Percentiles rank a stretch among this genome's conserved stretches.
Evolutionary conservation across 73 alveolate genomes (phyloP).

Genomic region (Urostyla sp.): DNA sequence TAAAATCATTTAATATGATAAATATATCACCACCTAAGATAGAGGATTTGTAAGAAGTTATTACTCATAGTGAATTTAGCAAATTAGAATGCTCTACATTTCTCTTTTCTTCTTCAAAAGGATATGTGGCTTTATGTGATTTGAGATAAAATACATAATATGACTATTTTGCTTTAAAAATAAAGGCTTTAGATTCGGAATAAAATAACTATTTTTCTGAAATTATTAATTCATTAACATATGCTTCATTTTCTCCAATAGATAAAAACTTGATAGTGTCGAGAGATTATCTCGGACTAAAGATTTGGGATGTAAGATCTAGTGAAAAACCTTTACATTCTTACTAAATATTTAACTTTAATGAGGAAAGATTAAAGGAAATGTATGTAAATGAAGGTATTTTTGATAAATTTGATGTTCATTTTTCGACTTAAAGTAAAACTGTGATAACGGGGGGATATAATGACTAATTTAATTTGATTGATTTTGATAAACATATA

Average conservation of each 20-base stretch:
- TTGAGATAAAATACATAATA: constrained; percentile 73
- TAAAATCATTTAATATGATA: constrained; percentile 52
- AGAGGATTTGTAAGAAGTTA: constrained; percentile 84
- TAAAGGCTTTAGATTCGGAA: constrained; percentile 76
- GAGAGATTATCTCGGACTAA: constrained; percentile 78
- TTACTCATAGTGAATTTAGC: constrained; percentile 82
- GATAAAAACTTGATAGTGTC: constrained; percentile 55
- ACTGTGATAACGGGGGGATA: constrained; percentile 64
- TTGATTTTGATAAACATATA: not conserved
- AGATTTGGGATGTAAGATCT: constrained; percentile 87
- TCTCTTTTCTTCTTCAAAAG: constrained; percentile 80
- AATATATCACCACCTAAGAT: constrained; percentile 79
- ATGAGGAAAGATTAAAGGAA: constrained; percentile 74
- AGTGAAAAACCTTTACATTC: constrained; percentile 62
- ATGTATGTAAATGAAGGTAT: constrained; percentile 81
- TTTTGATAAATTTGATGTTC: constrained; percentile 76
- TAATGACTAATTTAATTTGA: constrained; percentile 50
- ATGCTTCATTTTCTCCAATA: constrained; percentile 71
- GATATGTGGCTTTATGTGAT: constrained; percentile 78
- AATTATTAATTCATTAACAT: constrained; percentile 81
- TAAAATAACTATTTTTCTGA: constrained; percentile 83
- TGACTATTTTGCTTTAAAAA: constrained; percentile 58
- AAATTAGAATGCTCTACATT: constrained; percentile 69
- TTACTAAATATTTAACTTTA: constrained; percentile 71
- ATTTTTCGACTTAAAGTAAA: constrained; percentile 40